Evolutionary conservation across 192 early-diverging fungal genomes (phyloP), one percentile per base, ranked within the genome.

Genomic region (Coemansia sp.): DNA sequence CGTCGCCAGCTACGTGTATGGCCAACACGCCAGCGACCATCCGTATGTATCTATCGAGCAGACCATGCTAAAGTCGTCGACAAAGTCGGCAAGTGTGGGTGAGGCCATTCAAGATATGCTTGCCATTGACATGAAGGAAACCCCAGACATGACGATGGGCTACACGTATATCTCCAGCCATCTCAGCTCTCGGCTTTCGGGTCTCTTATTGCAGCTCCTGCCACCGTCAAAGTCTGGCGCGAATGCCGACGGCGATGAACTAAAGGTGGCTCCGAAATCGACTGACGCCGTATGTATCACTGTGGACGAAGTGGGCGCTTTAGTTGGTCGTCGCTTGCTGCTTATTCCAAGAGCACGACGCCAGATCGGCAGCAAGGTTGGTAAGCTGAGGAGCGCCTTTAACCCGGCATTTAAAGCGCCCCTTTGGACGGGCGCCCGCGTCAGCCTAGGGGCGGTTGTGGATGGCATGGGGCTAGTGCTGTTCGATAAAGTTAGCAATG

Each of bases 11-110:
- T 81, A 59, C 25, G 63, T 72, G 6, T 81, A 75, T 21, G 72
- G 64, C 38, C 69, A 75, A 33, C 48, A 12, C 25, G 23, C 14
- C n/a, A 61, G 26, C 50, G 78, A 72, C 26, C 50, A 59, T 13
- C 78, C 78, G 33, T 75, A 66, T 47, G 34, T 65, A 7, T 75
- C 78, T 2, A 33, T 71, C 8, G 63, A 64, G 39, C 78, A 81
- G 55, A 9, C 45, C 11, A 55, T 69, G 66, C 73, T 75, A 18
- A 64, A 37, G 52, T 57, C 75, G 3, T 38, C 57, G 33, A 56
- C 69, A 8, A 13, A 31, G 20, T 13, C 59, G 2, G 57, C 61
- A 6, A 34, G 53, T 8, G 26, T 64, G 10, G 55, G 31, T n/a
- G 63, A 64, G 20, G 21, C 59, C 9, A 58, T 75, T 25, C 72